A percentile compares a stretch with the other conserved stretches of the same genome.
Conservation (phyloP, 1,284 basidiomycete genomes). For the Boletus smithii region DNA sequence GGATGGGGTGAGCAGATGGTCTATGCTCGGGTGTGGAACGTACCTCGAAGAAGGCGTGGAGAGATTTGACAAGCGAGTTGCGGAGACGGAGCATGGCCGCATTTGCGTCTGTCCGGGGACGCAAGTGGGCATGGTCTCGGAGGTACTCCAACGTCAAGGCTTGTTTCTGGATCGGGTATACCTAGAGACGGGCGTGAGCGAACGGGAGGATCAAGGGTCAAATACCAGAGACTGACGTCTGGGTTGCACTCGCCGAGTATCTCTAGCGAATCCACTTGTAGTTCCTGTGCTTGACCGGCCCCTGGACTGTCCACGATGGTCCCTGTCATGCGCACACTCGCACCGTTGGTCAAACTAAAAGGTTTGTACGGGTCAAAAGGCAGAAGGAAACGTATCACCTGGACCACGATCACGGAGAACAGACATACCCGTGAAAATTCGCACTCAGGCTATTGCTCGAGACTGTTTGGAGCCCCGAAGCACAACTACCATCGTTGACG, state of each 20-base stretch:
- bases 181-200: conserved; percentile 38
- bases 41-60: conserved; percentile 70
- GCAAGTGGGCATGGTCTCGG: conserved; percentile 79
- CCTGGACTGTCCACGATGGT: conserved; percentile 64
- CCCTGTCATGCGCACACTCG: conserved; percentile 69
- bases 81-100: conserved; percentile 76
- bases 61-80: conserved; percentile 51
- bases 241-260: conserved; percentile 76
- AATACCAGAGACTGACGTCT: conserved; percentile 46
- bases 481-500: conserved; percentile 76
- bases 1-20: not conserved
- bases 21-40: conserved; percentile 17
- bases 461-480: conserved; percentile 74
- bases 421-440: conserved; percentile 19
- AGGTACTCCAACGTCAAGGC: conserved; percentile 70
- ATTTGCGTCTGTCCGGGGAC: conserved; percentile 70
- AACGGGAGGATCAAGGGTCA: not conserved
- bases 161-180: conserved; percentile 88
- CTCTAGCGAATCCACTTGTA: conserved; percentile 63
- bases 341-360: conserved; percentile 64
- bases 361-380: conserved; percentile 5
- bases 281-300: conserved; percentile 67
- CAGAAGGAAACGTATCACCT: no score
- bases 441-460: conserved; percentile 36
- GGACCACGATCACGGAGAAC: not conserved